Conservation (phyloP, 1,284 basidiomycete genomes). For the Irpex lacteus region DNA sequence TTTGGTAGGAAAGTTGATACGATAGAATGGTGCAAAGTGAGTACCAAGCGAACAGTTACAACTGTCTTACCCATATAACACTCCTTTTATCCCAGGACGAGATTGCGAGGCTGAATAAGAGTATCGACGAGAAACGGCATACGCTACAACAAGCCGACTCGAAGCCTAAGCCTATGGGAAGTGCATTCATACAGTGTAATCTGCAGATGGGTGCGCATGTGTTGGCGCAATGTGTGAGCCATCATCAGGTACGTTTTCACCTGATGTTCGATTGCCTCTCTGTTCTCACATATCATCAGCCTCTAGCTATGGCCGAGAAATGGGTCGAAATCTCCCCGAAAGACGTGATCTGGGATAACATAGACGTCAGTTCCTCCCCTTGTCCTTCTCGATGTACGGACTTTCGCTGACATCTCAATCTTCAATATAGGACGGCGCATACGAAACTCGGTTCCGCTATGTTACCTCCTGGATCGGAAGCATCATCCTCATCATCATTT, state of each 20-base stretch:
- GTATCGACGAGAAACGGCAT: conserved; percentile 43
- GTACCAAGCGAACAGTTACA: conserved; percentile 5
- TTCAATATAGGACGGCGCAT: conserved; percentile 34
- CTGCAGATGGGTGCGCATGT: conserved; percentile 78
- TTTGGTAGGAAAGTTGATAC: conserved; percentile 73
- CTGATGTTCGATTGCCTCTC: too few species aligned
- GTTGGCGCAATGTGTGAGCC: conserved; percentile 57
- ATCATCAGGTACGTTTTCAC: conserved; percentile 42
- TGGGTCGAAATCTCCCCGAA: conserved; percentile 68
- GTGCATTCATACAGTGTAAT: conserved; percentile 78
- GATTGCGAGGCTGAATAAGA: conserved; percentile 45
- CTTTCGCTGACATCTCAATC: neutral
- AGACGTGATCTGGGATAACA: conserved; percentile 66
- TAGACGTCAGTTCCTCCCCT: conserved; percentile 38
- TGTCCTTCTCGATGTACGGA: neutral
- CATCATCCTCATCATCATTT: conserved; percentile 61
- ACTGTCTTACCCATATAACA: neutral
- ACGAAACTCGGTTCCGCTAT: conserved; percentile 45
- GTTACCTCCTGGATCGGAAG: conserved; percentile 44
- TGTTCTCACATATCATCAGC: conserved; percentile 26
- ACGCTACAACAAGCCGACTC: conserved; percentile 39
- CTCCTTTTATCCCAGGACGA: conserved; percentile 37
- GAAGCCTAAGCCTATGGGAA: conserved; percentile 61
- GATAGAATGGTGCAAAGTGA: conserved; percentile 64
- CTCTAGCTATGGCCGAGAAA: conserved; percentile 55